Evolutionary conservation across 2,329 filamentous ascomycete genomes (phyloP).

Genomic region (Cyphellophora europaea): DNA sequence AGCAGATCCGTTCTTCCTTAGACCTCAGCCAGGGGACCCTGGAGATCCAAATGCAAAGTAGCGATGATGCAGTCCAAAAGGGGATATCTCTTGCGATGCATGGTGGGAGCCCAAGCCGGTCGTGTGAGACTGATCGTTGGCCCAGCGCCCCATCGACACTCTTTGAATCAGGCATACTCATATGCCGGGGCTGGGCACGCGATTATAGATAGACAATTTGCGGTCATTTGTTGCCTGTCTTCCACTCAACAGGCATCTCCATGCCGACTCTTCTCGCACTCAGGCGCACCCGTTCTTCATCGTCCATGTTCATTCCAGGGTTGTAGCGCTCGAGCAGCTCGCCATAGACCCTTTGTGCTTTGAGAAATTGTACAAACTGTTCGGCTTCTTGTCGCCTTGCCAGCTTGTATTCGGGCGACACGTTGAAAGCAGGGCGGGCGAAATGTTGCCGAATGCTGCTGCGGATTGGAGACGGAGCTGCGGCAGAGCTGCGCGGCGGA

Average conservation of each 20-base stretch:
- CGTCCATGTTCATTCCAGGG: conserved; percentile 78
- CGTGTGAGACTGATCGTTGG: too few relatives aligned
- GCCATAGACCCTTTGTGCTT: conserved; percentile 75
- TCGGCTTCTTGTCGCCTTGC: conserved; percentile 47
- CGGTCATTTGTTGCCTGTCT: too few relatives aligned
- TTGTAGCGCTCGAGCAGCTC: conserved; percentile 86
- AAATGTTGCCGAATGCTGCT: conserved; percentile 58
- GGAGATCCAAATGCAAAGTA: too few relatives aligned
- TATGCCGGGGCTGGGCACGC: too few relatives aligned
- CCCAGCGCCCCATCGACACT: too few relatives aligned
- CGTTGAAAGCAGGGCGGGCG: conserved; percentile 25
- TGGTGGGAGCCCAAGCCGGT: too few relatives aligned
- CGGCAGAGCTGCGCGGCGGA: conserved; percentile 50
- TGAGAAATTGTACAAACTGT: conserved; percentile 71
- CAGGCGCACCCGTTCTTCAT: conserved; percentile 72
- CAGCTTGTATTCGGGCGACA: conserved; percentile 15
- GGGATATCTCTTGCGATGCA: too few relatives aligned
- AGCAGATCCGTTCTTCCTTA: too few relatives aligned
- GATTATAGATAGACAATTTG: too few relatives aligned
- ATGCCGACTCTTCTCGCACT: conserved; percentile 83
- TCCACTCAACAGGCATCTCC: conserved; percentile 65
- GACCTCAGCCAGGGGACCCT: too few relatives aligned
- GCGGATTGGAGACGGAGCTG: conserved; percentile 56
- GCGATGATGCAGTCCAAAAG: too few relatives aligned
- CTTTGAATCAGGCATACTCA: too few relatives aligned